phyloP scores from a whole-genome alignment of 129 eudicot species.

The Saposhnikovia divaricata region DNA sequence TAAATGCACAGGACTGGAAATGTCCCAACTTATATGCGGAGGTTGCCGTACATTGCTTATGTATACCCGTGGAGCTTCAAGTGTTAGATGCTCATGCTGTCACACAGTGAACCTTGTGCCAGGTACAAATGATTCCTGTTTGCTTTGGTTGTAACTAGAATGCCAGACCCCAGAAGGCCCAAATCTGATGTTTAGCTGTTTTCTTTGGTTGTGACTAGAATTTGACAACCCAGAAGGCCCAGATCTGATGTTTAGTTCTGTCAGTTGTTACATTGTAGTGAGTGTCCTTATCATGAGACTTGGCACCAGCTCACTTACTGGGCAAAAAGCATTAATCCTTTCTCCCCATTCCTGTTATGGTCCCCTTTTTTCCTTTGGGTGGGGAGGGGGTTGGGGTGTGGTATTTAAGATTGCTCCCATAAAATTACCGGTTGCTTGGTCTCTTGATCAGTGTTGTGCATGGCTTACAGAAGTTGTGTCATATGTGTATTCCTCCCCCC shows the following conservation, averaged over 20 bases:
- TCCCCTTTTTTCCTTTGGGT: not conserved
- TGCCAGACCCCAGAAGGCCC: not conserved
- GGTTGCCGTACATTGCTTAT: conserved; percentile 72
- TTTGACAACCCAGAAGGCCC: not conserved
- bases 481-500: no score
- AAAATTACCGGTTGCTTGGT: no score
- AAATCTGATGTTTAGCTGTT: not conserved
- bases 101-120: conserved; percentile 68
- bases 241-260: not conserved
- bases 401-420: no score
- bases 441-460: no score
- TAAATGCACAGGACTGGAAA: conserved; percentile 57
- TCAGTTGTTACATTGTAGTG: not conserved
- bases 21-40: conserved; percentile 82
- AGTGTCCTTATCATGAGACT: not conserved
- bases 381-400: no score
- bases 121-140: conserved; percentile 31
- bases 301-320: not conserved
- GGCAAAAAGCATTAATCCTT: not conserved
- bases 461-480: no score
- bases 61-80: conserved; percentile 80
- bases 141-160: not conserved
- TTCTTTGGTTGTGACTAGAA: no score
- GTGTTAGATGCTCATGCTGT: conserved; percentile 89
- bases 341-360: not conserved